Evolutionary conservation across 2,329 filamentous ascomycete species (phyloP), one percentile per base, ranked within the genome.

Genomic region (Diaporthe vexans): DNA sequence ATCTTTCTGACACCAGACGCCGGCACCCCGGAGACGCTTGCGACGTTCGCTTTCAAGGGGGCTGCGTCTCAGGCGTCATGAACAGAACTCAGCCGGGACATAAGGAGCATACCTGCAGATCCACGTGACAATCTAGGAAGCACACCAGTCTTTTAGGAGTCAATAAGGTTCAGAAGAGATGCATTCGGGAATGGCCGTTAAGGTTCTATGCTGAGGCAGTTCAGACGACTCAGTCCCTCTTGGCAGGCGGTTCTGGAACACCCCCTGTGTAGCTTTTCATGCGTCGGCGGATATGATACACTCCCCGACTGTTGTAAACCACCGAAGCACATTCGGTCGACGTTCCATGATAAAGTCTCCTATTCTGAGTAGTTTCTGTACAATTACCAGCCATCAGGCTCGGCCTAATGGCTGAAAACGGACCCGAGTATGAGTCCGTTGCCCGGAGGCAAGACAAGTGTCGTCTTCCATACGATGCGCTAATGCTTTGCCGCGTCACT

Each of bases 211-310:
- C 24, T 63, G 40, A 63, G n/a, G 59, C 40, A 63, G 48, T 63
- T 48, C 40, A 8, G 59, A 63, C 40, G 40, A 63, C 29, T 63
- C 40, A 48, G 26, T 33, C 19, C 24, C 8, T 15, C 40, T 46
- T 63, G 40, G 59, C 59, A 5, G 40, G 59, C 59, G 5, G 59
- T 46, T 33, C 59, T 33, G 59, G 59, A 48, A 63, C 59, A 63
- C 59, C 40, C 29, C 24, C 40, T 63, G 40, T 15, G 40, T 29
- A 35, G 59, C 9, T 63, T 63, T 33, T 10, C 33, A 63, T 63
- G 59, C 59, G 24, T 33, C 40, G 46, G 59, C 1, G 59, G 59
- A n/a, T 33, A 15, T 33, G 24, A 29, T 33, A n/a, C 35, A 61
- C 29, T 3, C 37, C 10, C 4, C 19, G n/a, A 5, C n/a, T 48